Evolutionary conservation across 2,329 filamentous ascomycete genomes (phyloP).

Genomic region (Alternaria panax): DNA sequence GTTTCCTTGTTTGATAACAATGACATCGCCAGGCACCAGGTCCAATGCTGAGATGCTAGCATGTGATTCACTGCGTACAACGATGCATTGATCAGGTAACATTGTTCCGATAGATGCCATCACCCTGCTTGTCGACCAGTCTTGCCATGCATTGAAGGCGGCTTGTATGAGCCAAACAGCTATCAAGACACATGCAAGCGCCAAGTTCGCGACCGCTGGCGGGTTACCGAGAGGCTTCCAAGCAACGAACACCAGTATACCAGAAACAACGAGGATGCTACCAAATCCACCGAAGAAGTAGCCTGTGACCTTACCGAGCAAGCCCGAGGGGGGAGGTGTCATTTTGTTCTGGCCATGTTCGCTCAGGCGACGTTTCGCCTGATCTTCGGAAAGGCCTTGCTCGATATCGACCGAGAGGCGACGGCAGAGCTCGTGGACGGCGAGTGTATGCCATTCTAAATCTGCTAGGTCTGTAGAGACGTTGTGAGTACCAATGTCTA

Average conservation of each 20-base stretch:
- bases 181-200: constrained; percentile 75
- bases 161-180: constrained; percentile 70
- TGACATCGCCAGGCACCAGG: constrained; percentile 75
- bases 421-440: constrained; percentile 64
- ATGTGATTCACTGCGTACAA: constrained; percentile 67
- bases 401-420: constrained; percentile 65
- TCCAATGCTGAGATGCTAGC: constrained; percentile 62
- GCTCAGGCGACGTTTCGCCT: constrained; percentile 62
- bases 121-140: constrained; percentile 77
- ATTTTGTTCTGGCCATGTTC: constrained; percentile 73
- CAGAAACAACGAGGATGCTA: constrained; percentile 71
- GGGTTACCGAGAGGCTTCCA: constrained; percentile 79
- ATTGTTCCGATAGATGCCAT: constrained; percentile 83
- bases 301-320: constrained; percentile 64
- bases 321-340: constrained; percentile 69
- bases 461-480: constrained; percentile 52
- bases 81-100: constrained; percentile 75
- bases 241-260: constrained; percentile 76
- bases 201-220: constrained; percentile 73
- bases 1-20: constrained; percentile 73
- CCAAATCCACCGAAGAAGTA: constrained; percentile 85
- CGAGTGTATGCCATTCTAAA: constrained; percentile 72
- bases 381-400: constrained; percentile 67
- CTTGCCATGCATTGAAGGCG: constrained; percentile 66
- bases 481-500: constrained; percentile 21